phyloP scores from a whole-genome alignment of 169 alveolate species.

The Ichthyophthirius multifiliis region DNA sequence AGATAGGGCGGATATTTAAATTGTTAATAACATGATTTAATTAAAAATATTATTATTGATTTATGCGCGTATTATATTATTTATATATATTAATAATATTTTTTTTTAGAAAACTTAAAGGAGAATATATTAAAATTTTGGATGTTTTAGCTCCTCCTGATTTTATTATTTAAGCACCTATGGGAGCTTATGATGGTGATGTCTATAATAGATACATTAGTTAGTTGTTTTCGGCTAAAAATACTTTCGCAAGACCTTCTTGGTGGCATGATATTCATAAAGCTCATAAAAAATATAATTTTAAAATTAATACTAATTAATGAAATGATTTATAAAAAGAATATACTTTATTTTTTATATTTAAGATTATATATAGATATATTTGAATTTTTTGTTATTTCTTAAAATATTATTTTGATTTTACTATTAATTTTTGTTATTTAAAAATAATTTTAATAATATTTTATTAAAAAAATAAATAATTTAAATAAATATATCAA shows the following conservation, averaged over 20 bases:
- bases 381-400: no score
- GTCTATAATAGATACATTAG: constrained; percentile 42
- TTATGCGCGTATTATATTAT: background rate
- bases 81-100: background rate
- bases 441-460: no score
- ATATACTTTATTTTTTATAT: no score
- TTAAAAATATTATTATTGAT: background rate
- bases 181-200: constrained; percentile 59
- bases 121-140: constrained; percentile 31
- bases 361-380: no score
- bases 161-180: constrained; percentile 42
- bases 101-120: constrained; percentile 28
- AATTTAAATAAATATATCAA: no score
- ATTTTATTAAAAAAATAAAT: no score
- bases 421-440: no score
- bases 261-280: constrained; percentile 46
- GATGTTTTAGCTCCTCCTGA: constrained; percentile 61
- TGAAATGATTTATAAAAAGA: no score
- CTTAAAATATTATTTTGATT: no score
- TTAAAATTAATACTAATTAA: background rate
- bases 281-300: background rate
- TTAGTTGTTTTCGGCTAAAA: constrained; percentile 27
- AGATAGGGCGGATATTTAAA: background rate
- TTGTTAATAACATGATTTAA: background rate
- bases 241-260: constrained; percentile 40